Conservation (phyloP, 2,329 filamentous ascomycete genomes). For the Cytospora schulzeri region DNA sequence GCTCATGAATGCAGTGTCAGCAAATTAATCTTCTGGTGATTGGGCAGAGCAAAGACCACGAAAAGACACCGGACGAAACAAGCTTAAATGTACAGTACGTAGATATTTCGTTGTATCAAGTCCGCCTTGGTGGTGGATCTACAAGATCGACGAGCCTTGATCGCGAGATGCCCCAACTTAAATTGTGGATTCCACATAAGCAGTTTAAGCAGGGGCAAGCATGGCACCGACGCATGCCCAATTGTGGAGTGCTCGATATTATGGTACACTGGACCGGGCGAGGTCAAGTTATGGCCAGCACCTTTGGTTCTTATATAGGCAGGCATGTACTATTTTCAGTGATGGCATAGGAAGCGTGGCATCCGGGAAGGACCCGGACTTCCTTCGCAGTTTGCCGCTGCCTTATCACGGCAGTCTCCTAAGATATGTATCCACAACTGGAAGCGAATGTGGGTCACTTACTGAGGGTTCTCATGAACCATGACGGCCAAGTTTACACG, state of each 20-base stretch:
- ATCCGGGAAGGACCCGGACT: background rate
- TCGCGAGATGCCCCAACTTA: conserved; percentile 22
- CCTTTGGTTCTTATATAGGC: background rate
- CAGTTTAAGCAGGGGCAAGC: conserved; percentile 11
- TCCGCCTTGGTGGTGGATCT: conserved; percentile 10
- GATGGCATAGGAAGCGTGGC: background rate
- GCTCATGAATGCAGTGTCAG: conserved; percentile 3
- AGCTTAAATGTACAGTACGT: background rate
- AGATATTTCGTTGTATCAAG: background rate
- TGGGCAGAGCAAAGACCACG: background rate
- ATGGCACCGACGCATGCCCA: conserved; percentile 22
- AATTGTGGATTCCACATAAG: conserved; percentile 15
- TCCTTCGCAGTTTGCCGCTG: background rate
- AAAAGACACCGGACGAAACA: background rate
- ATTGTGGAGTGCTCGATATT: conserved; percentile 15
- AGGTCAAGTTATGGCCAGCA: background rate
- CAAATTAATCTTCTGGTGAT: background rate
- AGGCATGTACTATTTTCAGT: background rate
- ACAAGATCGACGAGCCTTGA: conserved; percentile 14
- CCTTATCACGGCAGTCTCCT: background rate
- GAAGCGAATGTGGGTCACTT: background rate
- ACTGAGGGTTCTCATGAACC: background rate
- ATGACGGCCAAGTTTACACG: background rate
- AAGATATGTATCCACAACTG: background rate
- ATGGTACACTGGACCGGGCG: background rate